Base-by-base conservation (phyloP, 2,329 filamentous ascomycete species). In the Colletotrichum nymphaeae region DNA sequence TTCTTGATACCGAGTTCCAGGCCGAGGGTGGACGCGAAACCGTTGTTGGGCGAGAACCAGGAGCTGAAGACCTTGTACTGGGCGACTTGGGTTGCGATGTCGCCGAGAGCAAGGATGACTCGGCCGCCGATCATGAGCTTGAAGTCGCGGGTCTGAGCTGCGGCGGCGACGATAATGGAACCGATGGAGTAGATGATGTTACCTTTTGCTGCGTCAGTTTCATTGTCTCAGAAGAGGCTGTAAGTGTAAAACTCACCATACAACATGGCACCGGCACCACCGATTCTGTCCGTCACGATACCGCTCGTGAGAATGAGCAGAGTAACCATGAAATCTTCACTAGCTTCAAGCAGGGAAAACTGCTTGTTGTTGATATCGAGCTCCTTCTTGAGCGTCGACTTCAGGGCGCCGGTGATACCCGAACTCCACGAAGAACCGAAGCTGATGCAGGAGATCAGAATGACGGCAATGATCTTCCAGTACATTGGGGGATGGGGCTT, bases 41-140 rank as follows among this genome's bases (percentile, higher is more conserved):
- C 90, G 69, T 89, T 86, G 8, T 85, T 89, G 0, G 90, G 90
- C 0, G 90, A 84, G 74, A 92, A 92, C 90, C 90, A 92, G 0
- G 88, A 90, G 0, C 88, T 90, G 76, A 92, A 92, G 74, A 92
- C 87, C 73, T 91, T 91, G 78, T 92, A 92, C 77, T 92, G 89
- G 0, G 90, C 90, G 35, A 91, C 85, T 75, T 92, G 90, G 0
- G 90, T 92, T 0, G 90, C 88, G 24, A 91, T 90, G 73, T 92
- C 90, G n/a, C 90, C 90, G 0, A 92, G 79, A 0, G 89, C 86
- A 32, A 88, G 84, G 14, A 92, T 80, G 1, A 92, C 82, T 46
- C 86, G 81, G 1, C 89, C 90, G 19, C 84, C 85, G 49, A 92
- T 86, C 89, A 92, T 91, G 78, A 92, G 89, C 22, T 86, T 85